phyloP scores from a whole-genome alignment of 2,329 filamentous ascomycete species.

The Ophioceras dolichostomum region DNA sequence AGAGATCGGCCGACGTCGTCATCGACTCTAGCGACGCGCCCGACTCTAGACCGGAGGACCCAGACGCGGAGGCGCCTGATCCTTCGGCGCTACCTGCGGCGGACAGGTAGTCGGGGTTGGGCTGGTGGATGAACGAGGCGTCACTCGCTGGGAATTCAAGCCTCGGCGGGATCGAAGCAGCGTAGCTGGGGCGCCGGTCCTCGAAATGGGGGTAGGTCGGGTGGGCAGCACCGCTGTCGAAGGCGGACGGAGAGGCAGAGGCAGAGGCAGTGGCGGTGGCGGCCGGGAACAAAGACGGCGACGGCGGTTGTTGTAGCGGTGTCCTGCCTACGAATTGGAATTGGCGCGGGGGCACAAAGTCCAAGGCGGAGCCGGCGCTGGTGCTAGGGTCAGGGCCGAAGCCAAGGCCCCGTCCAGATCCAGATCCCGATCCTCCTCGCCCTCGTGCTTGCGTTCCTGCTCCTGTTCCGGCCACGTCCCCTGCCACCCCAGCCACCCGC shows the following conservation, averaged over 20 bases:
- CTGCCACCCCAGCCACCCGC: too few species aligned
- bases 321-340: not conserved
- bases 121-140: conserved; percentile 31
- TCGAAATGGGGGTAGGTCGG: conserved; percentile 23
- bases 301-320: too few species aligned
- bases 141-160: conserved; percentile 12
- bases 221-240: not conserved
- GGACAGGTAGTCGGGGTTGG: conserved; percentile 33
- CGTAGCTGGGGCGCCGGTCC: conserved; percentile 20
- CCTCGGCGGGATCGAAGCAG: conserved; percentile 19
- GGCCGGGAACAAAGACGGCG: too few species aligned
- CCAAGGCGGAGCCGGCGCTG: not conserved
- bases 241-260: not conserved
- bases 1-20: too few species aligned
- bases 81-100: too few species aligned
- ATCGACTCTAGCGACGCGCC: too few species aligned
- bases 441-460: too few species aligned
- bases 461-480: too few species aligned
- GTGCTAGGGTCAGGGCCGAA: not conserved
- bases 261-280: too few species aligned
- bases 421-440: too few species aligned
- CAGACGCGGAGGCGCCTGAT: conserved; percentile 13
- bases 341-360: not conserved
- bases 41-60: too few species aligned
- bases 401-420: not conserved